Evolutionary conservation across 495 filamentous ascomycete species (phyloP).

Genomic region (Rhypophila decipiens): DNA sequence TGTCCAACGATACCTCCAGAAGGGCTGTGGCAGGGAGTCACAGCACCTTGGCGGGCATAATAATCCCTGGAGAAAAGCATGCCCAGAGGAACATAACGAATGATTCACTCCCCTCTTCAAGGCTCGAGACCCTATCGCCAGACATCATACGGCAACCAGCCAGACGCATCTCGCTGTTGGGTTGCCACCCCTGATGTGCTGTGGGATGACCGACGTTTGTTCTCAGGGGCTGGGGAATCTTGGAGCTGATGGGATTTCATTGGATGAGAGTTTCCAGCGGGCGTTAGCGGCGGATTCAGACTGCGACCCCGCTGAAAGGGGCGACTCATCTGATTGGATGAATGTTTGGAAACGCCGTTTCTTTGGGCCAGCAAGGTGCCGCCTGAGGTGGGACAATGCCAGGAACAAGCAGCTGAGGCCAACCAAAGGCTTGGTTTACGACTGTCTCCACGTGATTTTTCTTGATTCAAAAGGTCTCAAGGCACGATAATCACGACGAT

Average conservation of each 20-base stretch:
- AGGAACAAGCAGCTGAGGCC: neutral
- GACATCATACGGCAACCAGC: conserved; percentile 6
- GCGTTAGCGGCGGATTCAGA: conserved; percentile 17
- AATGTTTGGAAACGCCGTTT: neutral
- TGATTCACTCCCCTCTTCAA: neutral
- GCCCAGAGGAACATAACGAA: neutral
- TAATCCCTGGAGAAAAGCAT: conserved; percentile 1
- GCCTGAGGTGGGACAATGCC: neutral
- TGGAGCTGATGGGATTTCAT: conserved; percentile 14
- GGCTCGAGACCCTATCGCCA: conserved; percentile 10
- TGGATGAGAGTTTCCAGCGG: conserved; percentile 9
- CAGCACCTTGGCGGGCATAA: too few relatives aligned
- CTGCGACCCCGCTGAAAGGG: neutral
- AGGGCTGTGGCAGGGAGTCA: neutral
- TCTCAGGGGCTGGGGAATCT: conserved; percentile 3
- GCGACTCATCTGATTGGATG: conserved; percentile 2
- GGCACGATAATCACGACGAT: too few relatives aligned
- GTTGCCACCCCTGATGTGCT: neutral
- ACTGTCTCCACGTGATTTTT: too few relatives aligned
- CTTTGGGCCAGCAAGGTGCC: neutral
- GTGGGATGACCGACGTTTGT: neutral
- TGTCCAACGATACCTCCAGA: neutral
- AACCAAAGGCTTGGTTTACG: neutral
- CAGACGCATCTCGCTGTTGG: conserved; percentile 2
- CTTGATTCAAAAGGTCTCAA: too few relatives aligned